Percentiles rank a stretch among this genome's conserved stretches.
Evolutionary conservation across 2,329 filamentous ascomycete species (phyloP).

Genomic region (Cordyceps cateniannulata): DNA sequence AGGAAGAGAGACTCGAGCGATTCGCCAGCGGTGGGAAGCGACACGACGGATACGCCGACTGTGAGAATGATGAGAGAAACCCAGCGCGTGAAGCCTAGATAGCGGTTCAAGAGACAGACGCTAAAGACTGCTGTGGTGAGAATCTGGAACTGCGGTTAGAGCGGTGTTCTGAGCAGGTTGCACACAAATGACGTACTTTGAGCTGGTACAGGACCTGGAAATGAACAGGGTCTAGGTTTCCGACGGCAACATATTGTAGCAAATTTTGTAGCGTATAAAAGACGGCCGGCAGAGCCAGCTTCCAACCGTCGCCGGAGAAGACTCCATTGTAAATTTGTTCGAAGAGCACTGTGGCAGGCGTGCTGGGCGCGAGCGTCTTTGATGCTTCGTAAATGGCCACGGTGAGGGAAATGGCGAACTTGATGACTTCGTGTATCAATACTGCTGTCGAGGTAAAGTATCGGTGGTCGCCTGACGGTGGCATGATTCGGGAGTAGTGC

Average conservation of each 20-base stretch:
- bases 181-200: slow-evolving; percentile 47
- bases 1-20: slow-evolving; percentile 53
- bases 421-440: slow-evolving; percentile 87
- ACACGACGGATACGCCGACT: slow-evolving; percentile 76
- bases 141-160: slow-evolving; percentile 45
- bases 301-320: slow-evolving; percentile 90
- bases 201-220: slow-evolving; percentile 93
- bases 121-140: slow-evolving; percentile 85
- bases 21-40: slow-evolving; percentile 59
- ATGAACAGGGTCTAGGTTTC: slow-evolving; percentile 84
- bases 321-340: slow-evolving; percentile 72
- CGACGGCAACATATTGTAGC: slow-evolving; percentile 86
- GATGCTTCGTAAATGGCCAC: slow-evolving; percentile 86
- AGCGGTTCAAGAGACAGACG: slow-evolving; percentile 66
- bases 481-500: slow-evolving; percentile 94
- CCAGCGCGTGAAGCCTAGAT: slow-evolving; percentile 71
- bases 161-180: neutral
- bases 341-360: slow-evolving; percentile 73
- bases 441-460: slow-evolving; percentile 94
- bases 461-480: slow-evolving; percentile 71
- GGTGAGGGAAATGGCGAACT: slow-evolving; percentile 77
- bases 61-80: slow-evolving; percentile 71
- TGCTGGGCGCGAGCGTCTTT: slow-evolving; percentile 66
- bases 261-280: slow-evolving; percentile 90
- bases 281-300: slow-evolving; percentile 79